Conservation (phyloP, 148 eudicot species). For the Limonium bicolor region DNA sequence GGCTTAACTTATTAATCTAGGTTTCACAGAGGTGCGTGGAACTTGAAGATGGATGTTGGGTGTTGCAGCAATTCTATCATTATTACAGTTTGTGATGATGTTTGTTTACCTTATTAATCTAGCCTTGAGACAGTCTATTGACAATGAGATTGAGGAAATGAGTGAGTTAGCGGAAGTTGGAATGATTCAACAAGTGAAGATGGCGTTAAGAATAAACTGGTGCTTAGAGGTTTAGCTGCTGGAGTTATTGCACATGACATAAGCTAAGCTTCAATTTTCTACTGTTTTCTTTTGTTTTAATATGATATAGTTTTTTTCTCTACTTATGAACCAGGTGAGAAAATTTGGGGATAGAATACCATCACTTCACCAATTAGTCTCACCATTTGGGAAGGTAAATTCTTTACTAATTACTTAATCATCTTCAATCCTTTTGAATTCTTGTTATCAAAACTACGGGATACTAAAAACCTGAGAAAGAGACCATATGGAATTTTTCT, state of each 20-base stretch:
- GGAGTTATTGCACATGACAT: slow-evolving; percentile 69
- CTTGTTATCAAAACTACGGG: background rate
- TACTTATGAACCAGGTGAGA: too few species aligned
- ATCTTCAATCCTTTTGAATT: background rate
- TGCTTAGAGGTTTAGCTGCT: slow-evolving; percentile 68
- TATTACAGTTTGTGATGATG: slow-evolving; percentile 55
- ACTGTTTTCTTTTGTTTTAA: too few species aligned
- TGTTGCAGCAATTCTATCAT: slow-evolving; percentile 56
- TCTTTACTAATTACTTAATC: too few species aligned
- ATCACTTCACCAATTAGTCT: too few species aligned
- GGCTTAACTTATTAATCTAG: slow-evolving; percentile 49
- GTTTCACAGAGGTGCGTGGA: slow-evolving; percentile 46
- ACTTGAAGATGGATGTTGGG: slow-evolving; percentile 94
- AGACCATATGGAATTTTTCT: background rate
- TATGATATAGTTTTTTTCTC: too few species aligned
- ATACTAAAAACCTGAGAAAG: background rate
- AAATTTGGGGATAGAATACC: too few species aligned
- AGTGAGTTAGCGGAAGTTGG: slow-evolving; percentile 20
- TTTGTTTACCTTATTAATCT: slow-evolving; percentile 63
- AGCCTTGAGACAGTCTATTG: slow-evolving; percentile 44
- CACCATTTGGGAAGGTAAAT: too few species aligned
- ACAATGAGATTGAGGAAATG: slow-evolving; percentile 32
- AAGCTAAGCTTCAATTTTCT: too few species aligned
- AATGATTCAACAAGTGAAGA: slow-evolving; percentile 24
- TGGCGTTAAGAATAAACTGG: slow-evolving; percentile 34